These are phyloP conservation scores for Phytophthora macrochlamydospora DNA, from an alignment of 352 stramenopile genomes.

Conservation along the genomic window DNA sequence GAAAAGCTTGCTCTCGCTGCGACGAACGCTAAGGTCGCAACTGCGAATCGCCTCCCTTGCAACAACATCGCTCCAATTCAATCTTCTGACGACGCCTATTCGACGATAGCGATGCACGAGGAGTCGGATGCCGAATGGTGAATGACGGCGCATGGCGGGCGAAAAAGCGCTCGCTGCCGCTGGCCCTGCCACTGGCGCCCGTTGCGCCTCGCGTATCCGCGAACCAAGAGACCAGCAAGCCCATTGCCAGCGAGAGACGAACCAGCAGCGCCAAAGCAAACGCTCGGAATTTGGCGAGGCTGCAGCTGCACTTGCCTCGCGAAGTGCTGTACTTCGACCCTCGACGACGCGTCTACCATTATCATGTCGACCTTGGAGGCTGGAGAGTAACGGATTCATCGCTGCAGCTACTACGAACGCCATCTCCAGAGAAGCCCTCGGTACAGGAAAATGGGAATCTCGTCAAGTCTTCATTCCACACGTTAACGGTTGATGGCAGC, in stretches of 20 bases:
- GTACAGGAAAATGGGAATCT: constrained; percentile 9
- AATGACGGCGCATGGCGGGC: constrained; percentile 21
- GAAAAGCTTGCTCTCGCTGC: background rate
- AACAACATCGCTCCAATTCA: too few species aligned
- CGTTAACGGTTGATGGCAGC: constrained; percentile 22
- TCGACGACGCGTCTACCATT: constrained; percentile 36
- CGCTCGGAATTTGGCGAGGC: constrained; percentile 28
- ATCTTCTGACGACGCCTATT: too few species aligned
- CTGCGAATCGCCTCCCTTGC: background rate
- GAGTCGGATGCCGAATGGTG: constrained; percentile 29
- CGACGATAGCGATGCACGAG: background rate
- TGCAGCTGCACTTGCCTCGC: constrained; percentile 40
- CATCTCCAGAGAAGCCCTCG: constrained; percentile 10
- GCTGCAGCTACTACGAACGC: constrained; percentile 30
- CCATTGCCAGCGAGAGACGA: constrained; percentile 8
- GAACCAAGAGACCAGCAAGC: constrained; percentile 25
- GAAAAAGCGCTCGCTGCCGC: constrained; percentile 30
- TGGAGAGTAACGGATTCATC: constrained; percentile 54
- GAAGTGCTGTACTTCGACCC: constrained; percentile 47
- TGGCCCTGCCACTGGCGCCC: constrained; percentile 14
- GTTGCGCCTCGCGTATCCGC: constrained; percentile 10
- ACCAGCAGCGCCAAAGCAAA: constrained; percentile 25
- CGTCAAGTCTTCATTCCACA: constrained; percentile 20
- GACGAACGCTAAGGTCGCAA: background rate
- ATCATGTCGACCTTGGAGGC: constrained; percentile 57